Evolutionary conservation across 495 filamentous ascomycete genomes (phyloP).

Genomic region (Xylaria longipes): DNA sequence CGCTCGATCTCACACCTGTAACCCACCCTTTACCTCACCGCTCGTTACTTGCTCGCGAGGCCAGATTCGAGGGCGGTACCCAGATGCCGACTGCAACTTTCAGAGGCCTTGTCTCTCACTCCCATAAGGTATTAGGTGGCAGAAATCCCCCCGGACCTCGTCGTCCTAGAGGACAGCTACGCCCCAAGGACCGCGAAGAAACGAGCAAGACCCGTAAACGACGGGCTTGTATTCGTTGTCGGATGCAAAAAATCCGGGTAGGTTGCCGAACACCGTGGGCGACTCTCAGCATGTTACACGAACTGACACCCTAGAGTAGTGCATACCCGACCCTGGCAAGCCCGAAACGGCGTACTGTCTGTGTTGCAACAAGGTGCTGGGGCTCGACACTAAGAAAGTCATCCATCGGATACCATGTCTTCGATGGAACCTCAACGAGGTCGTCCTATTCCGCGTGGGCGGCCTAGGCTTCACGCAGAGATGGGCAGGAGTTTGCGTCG

Average conservation of each 20-base stretch:
- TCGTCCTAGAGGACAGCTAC: constrained; percentile 28
- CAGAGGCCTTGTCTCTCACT: not conserved
- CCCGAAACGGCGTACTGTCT: constrained; percentile 41
- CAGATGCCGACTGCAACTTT: not conserved
- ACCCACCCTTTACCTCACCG: not conserved
- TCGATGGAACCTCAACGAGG: constrained; percentile 47
- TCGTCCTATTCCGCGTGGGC: constrained; percentile 46
- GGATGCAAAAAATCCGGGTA: constrained; percentile 51
- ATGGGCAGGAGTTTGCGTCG: constrained; percentile 45
- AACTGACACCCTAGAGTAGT: constrained; percentile 33
- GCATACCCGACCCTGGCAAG: constrained; percentile 37
- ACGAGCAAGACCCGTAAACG: constrained; percentile 45
- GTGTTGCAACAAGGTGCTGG: constrained; percentile 43
- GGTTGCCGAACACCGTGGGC: constrained; percentile 31
- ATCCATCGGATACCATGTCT: constrained; percentile 51
- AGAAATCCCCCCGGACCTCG: constrained; percentile 9
- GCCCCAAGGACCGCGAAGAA: constrained; percentile 32
- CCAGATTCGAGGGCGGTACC: not conserved
- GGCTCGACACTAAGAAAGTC: constrained; percentile 49
- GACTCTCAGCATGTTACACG: constrained; percentile 10
- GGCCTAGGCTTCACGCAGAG: constrained; percentile 48
- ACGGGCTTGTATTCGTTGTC: constrained; percentile 54
- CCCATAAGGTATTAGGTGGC: not conserved
- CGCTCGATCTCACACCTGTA: not conserved
- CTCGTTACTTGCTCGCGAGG: not conserved